Conservation (phyloP, 371 early-diverging fungal species). For the Blakeslea trispora region DNA sequence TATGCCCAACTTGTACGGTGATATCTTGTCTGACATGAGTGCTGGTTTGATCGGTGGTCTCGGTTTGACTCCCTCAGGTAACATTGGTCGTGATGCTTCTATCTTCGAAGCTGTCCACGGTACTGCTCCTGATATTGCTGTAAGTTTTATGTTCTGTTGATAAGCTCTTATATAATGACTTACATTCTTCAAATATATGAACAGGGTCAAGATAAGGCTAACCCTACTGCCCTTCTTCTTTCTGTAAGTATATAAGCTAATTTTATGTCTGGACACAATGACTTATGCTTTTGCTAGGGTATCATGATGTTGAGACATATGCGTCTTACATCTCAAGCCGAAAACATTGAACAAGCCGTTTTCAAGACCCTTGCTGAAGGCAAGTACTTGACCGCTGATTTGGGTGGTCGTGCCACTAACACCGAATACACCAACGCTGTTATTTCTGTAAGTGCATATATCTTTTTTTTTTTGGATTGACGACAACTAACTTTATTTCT, state of each 20-base stretch:
- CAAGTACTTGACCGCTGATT: conserved; percentile 88
- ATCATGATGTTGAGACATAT: conserved; percentile 99
- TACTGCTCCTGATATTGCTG: conserved; percentile 98
- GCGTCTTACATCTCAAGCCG: conserved; percentile 78
- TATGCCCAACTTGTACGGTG: conserved; percentile 99
- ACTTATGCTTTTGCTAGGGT: conserved; percentile 70
- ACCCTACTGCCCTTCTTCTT: conserved; percentile 79
- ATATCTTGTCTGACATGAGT: conserved; percentile 96
- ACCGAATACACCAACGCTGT: conserved; percentile 91
- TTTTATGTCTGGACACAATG: conserved; percentile 66
- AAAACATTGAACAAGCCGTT: conserved; percentile 86
- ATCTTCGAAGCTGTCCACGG: conserved; percentile 99
- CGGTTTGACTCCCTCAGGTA: conserved; percentile 96
- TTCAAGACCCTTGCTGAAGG: conserved; percentile 95
- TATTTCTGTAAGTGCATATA: conserved; percentile 63
- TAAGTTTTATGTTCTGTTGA: conserved; percentile 25
- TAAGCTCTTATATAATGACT: no score
- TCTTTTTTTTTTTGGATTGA: no score
- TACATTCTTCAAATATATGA: no score
- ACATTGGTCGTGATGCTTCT: conserved; percentile 96
- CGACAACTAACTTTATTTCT: not conserved
- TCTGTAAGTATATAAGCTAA: not conserved
- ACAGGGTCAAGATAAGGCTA: conserved; percentile 74
- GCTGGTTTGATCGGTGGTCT: conserved; percentile 98
- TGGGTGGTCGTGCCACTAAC: conserved; percentile 92